Evolutionary conservation across 495 filamentous ascomycete genomes (phyloP), one percentile per base, ranked within the genome.

Genomic region (Corynascus novoguineensis): DNA sequence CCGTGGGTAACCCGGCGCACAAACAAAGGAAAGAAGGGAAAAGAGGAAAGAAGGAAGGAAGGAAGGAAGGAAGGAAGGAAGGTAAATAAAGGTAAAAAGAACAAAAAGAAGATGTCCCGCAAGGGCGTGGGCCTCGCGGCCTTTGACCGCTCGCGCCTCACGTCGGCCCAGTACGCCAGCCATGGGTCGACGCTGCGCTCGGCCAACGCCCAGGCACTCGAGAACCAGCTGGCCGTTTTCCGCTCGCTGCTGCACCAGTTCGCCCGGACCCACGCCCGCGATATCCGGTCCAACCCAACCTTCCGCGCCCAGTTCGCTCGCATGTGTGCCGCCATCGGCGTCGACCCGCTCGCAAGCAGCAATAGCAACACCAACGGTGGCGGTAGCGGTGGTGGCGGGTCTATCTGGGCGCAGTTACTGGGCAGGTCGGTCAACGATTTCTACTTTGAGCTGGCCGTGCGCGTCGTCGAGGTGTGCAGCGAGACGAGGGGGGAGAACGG

Each of bases 291-390:
- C 3, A 90, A 96, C 69, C 93, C 95, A 11, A 84, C 83, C 0
- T 98, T 98, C 72, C 89, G 95, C 28, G 89, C 90, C 15, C 92
- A 97, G 75, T 98, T 98, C 68, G 93, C 93, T 5, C 88, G 92
- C 61, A 97, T 98, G 95, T 98, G 93, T 73, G 84, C 90, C 63
- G 89, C 92, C 53, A 95, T 98, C 63, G 93, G 93, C 11, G 92
- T 98, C 8, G 95, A 98, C 69, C 93, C 93, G 0, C 77, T 97
- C 1, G 90, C 89, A 17, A 87, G 84, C 62, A 85, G 83, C 64
- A 75, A 76, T 60, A 28, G 44, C 24, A 27, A 15, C 9, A 83
- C 65, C 17, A 63, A 62, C 37, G 74, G 65, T 58, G 74, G 55
- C 57, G 75, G 60, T 42, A 67, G 53, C 67, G 73, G 68, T 65